phyloP scores from a whole-genome alignment of 257 asterid genomes.

The Penstemon newberryi region DNA sequence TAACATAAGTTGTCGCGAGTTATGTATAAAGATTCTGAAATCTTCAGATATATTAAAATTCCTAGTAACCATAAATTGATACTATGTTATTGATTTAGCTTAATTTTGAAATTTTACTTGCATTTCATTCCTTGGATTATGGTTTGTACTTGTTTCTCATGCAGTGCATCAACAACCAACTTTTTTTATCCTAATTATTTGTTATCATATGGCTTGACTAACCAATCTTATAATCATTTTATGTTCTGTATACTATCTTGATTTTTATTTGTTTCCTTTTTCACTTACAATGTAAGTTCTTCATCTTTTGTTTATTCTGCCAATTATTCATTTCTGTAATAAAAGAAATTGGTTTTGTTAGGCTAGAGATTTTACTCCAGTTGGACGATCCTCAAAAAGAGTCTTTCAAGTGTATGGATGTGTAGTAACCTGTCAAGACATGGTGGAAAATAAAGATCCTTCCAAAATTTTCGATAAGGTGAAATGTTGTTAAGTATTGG shows the following conservation, averaged over 20 bases:
- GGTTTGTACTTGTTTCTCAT: background rate
- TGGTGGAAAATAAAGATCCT: conserved; percentile 78
- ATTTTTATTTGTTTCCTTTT: background rate
- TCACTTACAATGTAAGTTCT: conserved; percentile 1
- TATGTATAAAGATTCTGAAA: background rate
- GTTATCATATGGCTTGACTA: conserved; percentile 1
- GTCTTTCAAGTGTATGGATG: conserved; percentile 83
- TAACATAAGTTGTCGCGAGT: no score
- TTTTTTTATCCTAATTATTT: background rate
- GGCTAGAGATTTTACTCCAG: conserved; percentile 51
- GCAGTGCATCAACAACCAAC: background rate
- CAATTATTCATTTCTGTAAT: background rate
- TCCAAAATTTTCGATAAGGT: conserved; percentile 74
- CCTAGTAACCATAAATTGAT: no score
- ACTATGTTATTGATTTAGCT: background rate
- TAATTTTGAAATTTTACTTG: background rate
- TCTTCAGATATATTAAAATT: background rate
- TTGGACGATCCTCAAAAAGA: conserved; percentile 52
- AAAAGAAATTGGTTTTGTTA: conserved; percentile 26
- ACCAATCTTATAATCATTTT: background rate
- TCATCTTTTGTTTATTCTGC: background rate
- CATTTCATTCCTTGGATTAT: background rate
- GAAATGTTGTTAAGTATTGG: conserved; percentile 17
- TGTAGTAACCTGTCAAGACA: conserved; percentile 71
- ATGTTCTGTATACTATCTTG: conserved; percentile 1